Evolutionary conservation across 495 filamentous ascomycete species (phyloP).

Genomic region (Amphirosellinia nigrospora): DNA sequence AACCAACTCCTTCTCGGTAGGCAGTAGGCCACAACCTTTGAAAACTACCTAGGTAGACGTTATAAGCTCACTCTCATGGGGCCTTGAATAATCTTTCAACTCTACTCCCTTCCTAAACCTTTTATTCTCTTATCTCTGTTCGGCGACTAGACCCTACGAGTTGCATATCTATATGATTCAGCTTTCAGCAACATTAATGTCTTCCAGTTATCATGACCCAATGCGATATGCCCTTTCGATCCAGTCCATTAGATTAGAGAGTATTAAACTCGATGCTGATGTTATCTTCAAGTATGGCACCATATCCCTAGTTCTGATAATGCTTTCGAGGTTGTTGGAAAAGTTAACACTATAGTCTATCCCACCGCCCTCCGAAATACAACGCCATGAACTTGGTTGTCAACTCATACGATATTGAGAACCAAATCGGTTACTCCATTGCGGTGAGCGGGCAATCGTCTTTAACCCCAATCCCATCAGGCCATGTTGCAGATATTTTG

Average conservation of each 20-base stretch:
- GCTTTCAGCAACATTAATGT: neutral
- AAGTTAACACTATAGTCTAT: neutral
- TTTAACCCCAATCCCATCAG: neutral
- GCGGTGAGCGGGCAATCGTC: neutral
- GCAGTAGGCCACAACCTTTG: neutral
- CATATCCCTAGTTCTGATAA: neutral
- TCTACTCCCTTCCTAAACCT: neutral
- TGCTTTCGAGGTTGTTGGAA: neutral
- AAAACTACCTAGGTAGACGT: neutral
- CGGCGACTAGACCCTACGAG: neutral
- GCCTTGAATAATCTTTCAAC: neutral
- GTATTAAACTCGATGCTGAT: neutral
- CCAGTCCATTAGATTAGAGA: neutral
- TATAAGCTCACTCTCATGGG: neutral
- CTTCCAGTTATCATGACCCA: neutral
- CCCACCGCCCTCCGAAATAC: neutral
- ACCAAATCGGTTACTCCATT: neutral
- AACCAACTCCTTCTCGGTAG: neutral
- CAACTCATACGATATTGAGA: neutral
- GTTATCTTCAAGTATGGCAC: neutral
- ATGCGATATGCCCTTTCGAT: neutral
- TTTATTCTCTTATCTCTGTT: neutral
- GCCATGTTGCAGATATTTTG: slow-evolving; percentile 1
- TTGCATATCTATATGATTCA: neutral
- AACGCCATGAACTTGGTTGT: too few species aligned